A percentile compares a stretch with the other conserved stretches of the same genome.
Evolutionary conservation across 345 rosid genomes (phyloP).

Genomic region (Acer negundo): DNA sequence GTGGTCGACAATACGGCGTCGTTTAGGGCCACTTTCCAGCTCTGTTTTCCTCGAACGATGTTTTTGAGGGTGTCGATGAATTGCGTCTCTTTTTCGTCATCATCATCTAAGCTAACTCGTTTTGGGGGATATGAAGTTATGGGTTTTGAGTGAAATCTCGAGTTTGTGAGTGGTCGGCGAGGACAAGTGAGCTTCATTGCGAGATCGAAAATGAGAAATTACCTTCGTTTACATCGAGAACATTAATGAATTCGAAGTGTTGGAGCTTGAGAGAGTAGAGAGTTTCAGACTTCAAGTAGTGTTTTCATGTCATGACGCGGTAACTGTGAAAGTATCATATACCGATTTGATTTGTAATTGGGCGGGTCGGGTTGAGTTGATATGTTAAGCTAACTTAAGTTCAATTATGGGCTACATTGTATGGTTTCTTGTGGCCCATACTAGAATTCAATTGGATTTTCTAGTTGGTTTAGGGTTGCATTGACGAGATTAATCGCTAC

Average conservation of each 20-base stretch:
- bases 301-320: neutral
- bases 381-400: too few relatives aligned
- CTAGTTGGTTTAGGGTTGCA: too few relatives aligned
- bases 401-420: too few relatives aligned
- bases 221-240: conserved; percentile 14
- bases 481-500: too few relatives aligned
- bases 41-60: conserved; percentile 65
- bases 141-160: conserved; percentile 18
- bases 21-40: conserved; percentile 69
- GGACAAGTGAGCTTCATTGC: conserved; percentile 46
- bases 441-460: too few relatives aligned
- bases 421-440: too few relatives aligned
- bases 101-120: conserved; percentile 23
- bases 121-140: conserved; percentile 28
- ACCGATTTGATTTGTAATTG: too few relatives aligned
- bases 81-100: conserved; percentile 40
- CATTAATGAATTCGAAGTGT: neutral
- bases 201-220: neutral
- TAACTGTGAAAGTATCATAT: neutral
- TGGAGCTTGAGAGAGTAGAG: neutral
- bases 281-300: neutral
- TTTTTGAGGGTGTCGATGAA: conserved; percentile 46
- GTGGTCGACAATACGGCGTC: conserved; percentile 34
- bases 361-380: neutral
- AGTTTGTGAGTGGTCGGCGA: conserved; percentile 25